Evolutionary conservation across 2,329 filamentous ascomycete genomes (phyloP).

Genomic region (Xylaria sp.): DNA sequence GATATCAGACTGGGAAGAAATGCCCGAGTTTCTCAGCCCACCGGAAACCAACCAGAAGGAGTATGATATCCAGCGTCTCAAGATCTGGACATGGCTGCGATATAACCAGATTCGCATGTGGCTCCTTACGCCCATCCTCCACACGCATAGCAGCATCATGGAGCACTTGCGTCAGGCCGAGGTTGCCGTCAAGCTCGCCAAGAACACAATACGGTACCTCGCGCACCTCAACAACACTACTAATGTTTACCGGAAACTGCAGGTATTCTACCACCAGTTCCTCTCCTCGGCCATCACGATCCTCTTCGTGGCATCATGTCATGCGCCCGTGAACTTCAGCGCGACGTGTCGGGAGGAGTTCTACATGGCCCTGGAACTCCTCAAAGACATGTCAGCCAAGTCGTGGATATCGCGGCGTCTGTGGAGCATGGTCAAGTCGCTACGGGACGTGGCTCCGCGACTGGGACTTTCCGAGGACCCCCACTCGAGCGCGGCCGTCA

Average conservation of each 20-base stretch:
- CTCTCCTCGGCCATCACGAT: constrained; percentile 69
- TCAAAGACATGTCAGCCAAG: constrained; percentile 65
- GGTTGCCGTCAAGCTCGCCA: constrained; percentile 67
- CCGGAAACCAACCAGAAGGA: constrained; percentile 41
- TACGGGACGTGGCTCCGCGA: constrained; percentile 66
- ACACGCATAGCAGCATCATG: constrained; percentile 77
- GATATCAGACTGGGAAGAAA: constrained; percentile 53
- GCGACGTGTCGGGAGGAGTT: constrained; percentile 67
- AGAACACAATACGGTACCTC: constrained; percentile 69
- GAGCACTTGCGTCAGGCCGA: constrained; percentile 68
- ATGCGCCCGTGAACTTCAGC: constrained; percentile 68
- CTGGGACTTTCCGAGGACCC: constrained; percentile 56
- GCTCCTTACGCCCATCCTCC: constrained; percentile 81
- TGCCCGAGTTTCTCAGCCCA: constrained; percentile 29
- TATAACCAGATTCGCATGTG: constrained; percentile 87
- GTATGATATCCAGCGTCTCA: constrained; percentile 66
- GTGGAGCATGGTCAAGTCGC: constrained; percentile 65
- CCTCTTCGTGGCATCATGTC: constrained; percentile 69
- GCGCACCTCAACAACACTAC: constrained; percentile 66
- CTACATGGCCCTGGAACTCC: constrained; percentile 69
- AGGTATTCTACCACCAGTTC: constrained; percentile 78
- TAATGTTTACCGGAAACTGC: constrained; percentile 64
- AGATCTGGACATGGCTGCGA: constrained; percentile 78
- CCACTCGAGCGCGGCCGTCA: constrained; percentile 48
- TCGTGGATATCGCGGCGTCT: constrained; percentile 67